Percentiles rank a stretch among this genome's conserved stretches.
phyloP scores from a whole-genome alignment of 352 stramenopile species.

The Phytophthora pistaciae region DNA sequence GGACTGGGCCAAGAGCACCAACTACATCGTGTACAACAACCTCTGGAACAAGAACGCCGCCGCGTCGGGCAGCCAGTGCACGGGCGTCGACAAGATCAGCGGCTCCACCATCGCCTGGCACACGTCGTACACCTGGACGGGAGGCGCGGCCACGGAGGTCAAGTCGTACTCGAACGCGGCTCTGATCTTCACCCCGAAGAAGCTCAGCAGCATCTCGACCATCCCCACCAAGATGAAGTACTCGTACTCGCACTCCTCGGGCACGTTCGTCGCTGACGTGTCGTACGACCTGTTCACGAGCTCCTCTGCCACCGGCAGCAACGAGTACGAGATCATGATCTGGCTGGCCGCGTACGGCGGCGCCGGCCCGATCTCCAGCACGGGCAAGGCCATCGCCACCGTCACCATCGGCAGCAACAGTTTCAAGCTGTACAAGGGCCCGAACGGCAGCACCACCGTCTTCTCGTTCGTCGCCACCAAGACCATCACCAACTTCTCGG shows the following conservation, averaged over 20 bases:
- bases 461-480: constrained; percentile 42
- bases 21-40: constrained; percentile 64
- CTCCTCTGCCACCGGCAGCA: constrained; percentile 26
- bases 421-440: constrained; percentile 41
- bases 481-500: constrained; percentile 31
- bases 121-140: constrained; percentile 50
- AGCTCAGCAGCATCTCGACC: constrained; percentile 32
- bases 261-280: constrained; percentile 39
- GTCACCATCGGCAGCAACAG: constrained; percentile 25
- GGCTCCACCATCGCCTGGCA: constrained; percentile 48
- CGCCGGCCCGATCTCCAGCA: constrained; percentile 38
- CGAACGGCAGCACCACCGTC: constrained; percentile 40
- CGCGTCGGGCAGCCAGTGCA: constrained; percentile 53
- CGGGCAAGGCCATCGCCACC: constrained; percentile 33
- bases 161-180: constrained; percentile 56
- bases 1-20: constrained; percentile 35
- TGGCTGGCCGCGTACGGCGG: constrained; percentile 39
- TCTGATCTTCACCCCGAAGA: constrained; percentile 41
- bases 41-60: constrained; percentile 48
- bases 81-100: constrained; percentile 44
- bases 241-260: constrained; percentile 31
- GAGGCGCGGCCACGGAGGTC: constrained; percentile 33
- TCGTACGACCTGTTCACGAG: constrained; percentile 43
- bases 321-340: constrained; percentile 53
- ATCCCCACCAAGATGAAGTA: constrained; percentile 36